These are phyloP conservation scores for Trichoderma harzianum DNA, from an alignment of 2,329 filamentous ascomycete species.

Conservation along the genomic window DNA sequence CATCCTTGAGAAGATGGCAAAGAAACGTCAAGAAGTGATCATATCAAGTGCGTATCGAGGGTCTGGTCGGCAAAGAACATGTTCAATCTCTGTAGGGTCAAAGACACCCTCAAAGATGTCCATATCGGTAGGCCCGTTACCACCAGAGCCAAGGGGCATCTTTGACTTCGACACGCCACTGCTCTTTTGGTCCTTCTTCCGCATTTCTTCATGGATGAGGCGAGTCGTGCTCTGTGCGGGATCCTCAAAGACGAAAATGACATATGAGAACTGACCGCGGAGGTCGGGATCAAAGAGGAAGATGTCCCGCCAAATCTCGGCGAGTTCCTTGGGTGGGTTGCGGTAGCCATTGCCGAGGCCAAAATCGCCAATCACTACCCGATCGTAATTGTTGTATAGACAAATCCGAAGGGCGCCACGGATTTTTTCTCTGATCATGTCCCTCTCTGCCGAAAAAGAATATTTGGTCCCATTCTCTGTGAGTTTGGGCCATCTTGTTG, in stretches of 20 bases:
- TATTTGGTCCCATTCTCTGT: slow-evolving; percentile 65
- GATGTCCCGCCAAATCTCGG: slow-evolving; percentile 63
- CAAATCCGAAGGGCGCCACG: slow-evolving; percentile 68
- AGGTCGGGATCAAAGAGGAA: slow-evolving; percentile 61
- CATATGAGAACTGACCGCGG: slow-evolving; percentile 57
- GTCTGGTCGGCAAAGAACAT: slow-evolving; percentile 49
- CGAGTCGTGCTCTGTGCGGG: slow-evolving; percentile 50
- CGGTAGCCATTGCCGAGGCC: slow-evolving; percentile 61
- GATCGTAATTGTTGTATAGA: slow-evolving; percentile 54
- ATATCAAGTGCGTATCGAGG: slow-evolving; percentile 54
- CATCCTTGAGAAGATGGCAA: background rate
- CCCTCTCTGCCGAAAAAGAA: slow-evolving; percentile 67
- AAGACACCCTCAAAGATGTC: slow-evolving; percentile 55
- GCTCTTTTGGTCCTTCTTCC: slow-evolving; percentile 46
- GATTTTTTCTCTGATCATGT: slow-evolving; percentile 71
- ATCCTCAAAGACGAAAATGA: slow-evolving; percentile 64
- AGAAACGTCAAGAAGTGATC: slow-evolving; percentile 36
- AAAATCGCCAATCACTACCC: slow-evolving; percentile 62
- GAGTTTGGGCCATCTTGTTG: slow-evolving; percentile 70
- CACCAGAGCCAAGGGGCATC: slow-evolving; percentile 30
- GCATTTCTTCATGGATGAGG: slow-evolving; percentile 53
- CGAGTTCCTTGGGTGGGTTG: slow-evolving; percentile 63
- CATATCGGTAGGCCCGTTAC: slow-evolving; percentile 41
- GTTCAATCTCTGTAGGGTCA: slow-evolving; percentile 46
- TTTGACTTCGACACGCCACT: slow-evolving; percentile 34